Conservation (phyloP, 2,329 filamentous ascomycete genomes). For the Tolypocladium tropicale region DNA sequence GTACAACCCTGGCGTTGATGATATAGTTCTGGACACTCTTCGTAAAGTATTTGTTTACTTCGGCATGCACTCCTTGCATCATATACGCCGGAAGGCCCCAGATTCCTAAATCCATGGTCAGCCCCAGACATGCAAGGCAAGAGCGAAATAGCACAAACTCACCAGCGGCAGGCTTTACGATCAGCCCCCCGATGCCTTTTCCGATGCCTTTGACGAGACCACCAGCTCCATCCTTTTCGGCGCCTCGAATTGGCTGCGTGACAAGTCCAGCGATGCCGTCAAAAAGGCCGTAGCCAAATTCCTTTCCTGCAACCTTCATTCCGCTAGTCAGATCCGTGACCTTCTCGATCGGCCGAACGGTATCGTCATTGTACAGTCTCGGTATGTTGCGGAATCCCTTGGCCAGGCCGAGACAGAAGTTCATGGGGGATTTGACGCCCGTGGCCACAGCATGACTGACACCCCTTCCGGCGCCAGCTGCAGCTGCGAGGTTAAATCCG, state of each 20-base stretch:
- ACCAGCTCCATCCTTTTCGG: constrained; percentile 32
- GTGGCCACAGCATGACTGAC: constrained; percentile 63
- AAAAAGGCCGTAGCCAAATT: constrained; percentile 67
- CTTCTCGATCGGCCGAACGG: constrained; percentile 65
- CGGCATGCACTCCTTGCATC: constrained; percentile 72
- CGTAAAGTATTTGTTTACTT: constrained; percentile 61
- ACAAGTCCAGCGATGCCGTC: constrained; percentile 75
- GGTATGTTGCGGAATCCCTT: constrained; percentile 86
- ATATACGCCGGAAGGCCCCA: constrained; percentile 71
- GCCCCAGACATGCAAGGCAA: background rate
- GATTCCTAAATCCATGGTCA: constrained; percentile 30
- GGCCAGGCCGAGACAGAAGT: constrained; percentile 72
- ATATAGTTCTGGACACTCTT: constrained; percentile 71
- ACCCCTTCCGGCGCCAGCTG: constrained; percentile 55
- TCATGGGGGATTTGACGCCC: constrained; percentile 72
- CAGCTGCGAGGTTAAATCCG: constrained; percentile 39
- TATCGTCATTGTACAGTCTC: constrained; percentile 74
- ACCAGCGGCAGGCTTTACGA: constrained; percentile 76
- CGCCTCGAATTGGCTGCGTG: constrained; percentile 61
- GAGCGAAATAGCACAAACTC: constrained; percentile 16
- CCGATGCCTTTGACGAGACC: constrained; percentile 73
- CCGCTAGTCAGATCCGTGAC: constrained; percentile 71
- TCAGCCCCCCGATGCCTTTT: constrained; percentile 71
- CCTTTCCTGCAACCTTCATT: constrained; percentile 66
- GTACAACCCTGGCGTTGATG: constrained; percentile 62